Conservation (phyloP, 768 basidiomycete species). For the Cytidiella melzeri region DNA sequence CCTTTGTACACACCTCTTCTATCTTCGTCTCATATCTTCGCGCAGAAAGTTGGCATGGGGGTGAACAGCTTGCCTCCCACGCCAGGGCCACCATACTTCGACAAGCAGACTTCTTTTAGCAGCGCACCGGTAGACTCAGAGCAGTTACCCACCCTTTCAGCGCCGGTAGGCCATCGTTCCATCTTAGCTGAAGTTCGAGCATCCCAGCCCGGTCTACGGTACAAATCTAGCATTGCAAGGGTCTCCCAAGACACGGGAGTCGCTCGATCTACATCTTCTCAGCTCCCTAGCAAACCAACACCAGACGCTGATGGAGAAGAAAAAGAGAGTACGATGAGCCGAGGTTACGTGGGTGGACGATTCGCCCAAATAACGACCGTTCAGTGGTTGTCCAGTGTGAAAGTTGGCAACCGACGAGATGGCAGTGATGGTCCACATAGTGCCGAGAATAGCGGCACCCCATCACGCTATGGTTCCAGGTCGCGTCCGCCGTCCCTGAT, state of each 20-base stretch:
- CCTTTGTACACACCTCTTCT: background rate
- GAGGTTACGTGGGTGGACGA: constrained; percentile 45
- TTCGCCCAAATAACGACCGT: constrained; percentile 56
- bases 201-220: constrained; percentile 29
- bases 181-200: constrained; percentile 72
- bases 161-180: constrained; percentile 57
- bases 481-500: constrained; percentile 32
- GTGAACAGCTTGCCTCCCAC: constrained; percentile 8
- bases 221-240: constrained; percentile 6
- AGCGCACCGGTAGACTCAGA: constrained; percentile 35
- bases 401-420: constrained; percentile 49
- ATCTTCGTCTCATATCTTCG: too few species aligned
- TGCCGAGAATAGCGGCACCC: constrained; percentile 39
- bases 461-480: constrained; percentile 41
- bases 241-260: constrained; percentile 10
- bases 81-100: constrained; percentile 13
- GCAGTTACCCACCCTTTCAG: constrained; percentile 46
- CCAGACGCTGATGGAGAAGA: constrained; percentile 12
- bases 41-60: constrained; percentile 23
- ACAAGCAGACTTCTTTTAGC: constrained; percentile 44
- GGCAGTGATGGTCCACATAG: constrained; percentile 53
- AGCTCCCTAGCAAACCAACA: constrained; percentile 14
- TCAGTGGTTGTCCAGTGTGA: constrained; percentile 70
- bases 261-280: constrained; percentile 28
- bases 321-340: constrained; percentile 37